Evolutionary conservation across 1,284 basidiomycete species (phyloP).

Genomic region (Heliocybe sulcata): DNA sequence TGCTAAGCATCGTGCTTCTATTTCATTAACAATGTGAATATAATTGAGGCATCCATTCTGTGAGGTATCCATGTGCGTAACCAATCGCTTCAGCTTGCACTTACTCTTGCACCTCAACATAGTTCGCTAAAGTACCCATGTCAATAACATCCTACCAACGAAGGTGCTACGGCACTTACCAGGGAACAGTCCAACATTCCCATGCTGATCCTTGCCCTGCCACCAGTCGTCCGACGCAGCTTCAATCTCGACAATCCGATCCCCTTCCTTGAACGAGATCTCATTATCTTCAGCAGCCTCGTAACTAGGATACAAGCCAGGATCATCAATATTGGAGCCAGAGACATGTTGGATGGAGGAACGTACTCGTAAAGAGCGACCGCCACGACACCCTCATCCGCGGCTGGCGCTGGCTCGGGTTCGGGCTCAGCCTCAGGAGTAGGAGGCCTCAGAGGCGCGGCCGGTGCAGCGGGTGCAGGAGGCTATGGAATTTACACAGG

Average conservation of each 20-base stretch:
- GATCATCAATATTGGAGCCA: not conserved
- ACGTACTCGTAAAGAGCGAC: conserved; percentile 75
- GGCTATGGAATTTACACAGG: conserved; percentile 13
- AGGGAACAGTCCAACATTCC: conserved; percentile 77
- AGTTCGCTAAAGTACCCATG: conserved; percentile 39
- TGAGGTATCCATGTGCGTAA: not conserved
- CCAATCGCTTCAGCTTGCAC: not conserved
- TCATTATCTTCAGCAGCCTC: conserved; percentile 88
- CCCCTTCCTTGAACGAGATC: conserved; percentile 78
- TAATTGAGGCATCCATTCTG: not conserved
- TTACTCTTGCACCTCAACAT: conserved; percentile 51
- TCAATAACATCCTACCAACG: no score
- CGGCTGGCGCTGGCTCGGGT: conserved; percentile 14
- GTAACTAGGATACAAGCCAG: conserved; percentile 41
- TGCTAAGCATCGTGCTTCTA: no score
- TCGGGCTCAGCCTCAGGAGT: conserved; percentile 24
- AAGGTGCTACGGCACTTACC: conserved; percentile 58
- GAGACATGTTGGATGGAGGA: not conserved
- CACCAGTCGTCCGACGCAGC: conserved; percentile 84
- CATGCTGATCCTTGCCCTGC: conserved; percentile 62
- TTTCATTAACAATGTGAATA: no score
- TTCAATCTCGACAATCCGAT: conserved; percentile 68
- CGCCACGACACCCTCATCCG: conserved; percentile 54
- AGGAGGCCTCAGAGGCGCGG: conserved; percentile 29
- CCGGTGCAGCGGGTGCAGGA: conserved; percentile 30